Evolutionary conservation across 2,329 filamentous ascomycete species (phyloP).

Genomic region (Calcarisporium arbuscula): DNA sequence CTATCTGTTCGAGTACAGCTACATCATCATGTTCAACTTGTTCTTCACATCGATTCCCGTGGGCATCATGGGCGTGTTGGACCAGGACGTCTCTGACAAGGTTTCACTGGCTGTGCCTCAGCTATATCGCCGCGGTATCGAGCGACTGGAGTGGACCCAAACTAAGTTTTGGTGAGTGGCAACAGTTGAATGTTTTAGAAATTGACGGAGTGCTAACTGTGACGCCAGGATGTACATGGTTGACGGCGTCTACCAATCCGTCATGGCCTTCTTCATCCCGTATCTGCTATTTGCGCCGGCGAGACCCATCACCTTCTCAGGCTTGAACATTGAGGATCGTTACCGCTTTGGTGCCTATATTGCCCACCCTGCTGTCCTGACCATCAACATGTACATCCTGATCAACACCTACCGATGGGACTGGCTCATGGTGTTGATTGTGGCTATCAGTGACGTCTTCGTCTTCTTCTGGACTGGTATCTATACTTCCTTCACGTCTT

Average conservation of each 20-base stretch:
- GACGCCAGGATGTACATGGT: conserved; percentile 77
- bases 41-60: conserved; percentile 94
- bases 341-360: conserved; percentile 82
- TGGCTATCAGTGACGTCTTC: conserved; percentile 73
- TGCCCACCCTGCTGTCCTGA: conserved; percentile 74
- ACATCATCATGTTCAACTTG: conserved; percentile 94
- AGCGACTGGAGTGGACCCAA: conserved; percentile 94
- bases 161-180: conserved; percentile 81
- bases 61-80: conserved; percentile 91
- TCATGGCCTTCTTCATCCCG: conserved; percentile 88
- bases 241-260: conserved; percentile 90
- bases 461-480: conserved; percentile 96
- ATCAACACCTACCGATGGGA: conserved; percentile 98
- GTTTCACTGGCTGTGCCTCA: conserved; percentile 93
- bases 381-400: conserved; percentile 90
- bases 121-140: conserved; percentile 90
- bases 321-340: conserved; percentile 71
- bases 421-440: conserved; percentile 85
- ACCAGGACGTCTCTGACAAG: conserved; percentile 92
- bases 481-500: conserved; percentile 53
- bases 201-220: conserved; percentile 7
- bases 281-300: conserved; percentile 71
- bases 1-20: conserved; percentile 96
- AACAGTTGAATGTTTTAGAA: conserved; percentile 7
- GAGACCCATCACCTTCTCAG: conserved; percentile 63